A percentile compares a stretch with the other conserved stretches of the same genome.
These are phyloP conservation scores for Senna siamea DNA, from an alignment of 306 rosid genomes.

Conservation along the genomic window DNA sequence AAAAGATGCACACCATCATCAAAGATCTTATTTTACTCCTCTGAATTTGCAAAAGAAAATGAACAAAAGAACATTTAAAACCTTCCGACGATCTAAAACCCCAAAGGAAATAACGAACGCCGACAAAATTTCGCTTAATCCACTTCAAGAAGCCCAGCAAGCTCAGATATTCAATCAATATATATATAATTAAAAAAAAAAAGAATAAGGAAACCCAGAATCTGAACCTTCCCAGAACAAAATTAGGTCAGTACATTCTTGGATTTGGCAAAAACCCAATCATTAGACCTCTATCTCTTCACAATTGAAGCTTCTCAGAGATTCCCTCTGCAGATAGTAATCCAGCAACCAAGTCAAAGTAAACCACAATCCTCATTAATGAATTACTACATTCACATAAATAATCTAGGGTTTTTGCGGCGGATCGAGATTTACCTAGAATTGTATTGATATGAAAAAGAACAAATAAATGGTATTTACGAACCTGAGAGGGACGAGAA, in stretches of 20 bases:
- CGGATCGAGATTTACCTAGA: constrained; percentile 28
- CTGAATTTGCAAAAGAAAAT: constrained; percentile 25
- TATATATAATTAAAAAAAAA: background rate
- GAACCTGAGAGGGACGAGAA: constrained; percentile 54
- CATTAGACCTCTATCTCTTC: constrained; percentile 10
- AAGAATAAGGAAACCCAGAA: constrained; percentile 6
- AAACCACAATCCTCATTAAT: background rate
- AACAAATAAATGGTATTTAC: background rate
- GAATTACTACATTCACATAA: constrained; percentile 20
- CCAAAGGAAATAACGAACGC: constrained; percentile 20
- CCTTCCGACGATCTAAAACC: constrained; percentile 47
- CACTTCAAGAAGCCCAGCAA: constrained; percentile 14
- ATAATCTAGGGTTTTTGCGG: constrained; percentile 55
- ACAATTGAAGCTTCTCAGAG: constrained; percentile 24
- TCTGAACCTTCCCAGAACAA: constrained; percentile 32
- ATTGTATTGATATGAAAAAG: constrained; percentile 3
- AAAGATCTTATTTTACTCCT: constrained; percentile 39
- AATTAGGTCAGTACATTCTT: constrained; percentile 20
- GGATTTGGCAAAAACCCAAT: constrained; percentile 2
- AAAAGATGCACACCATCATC: constrained; percentile 25
- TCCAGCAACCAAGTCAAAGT: constrained; percentile 28
- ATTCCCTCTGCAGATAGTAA: constrained; percentile 21
- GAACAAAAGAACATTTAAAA: constrained; percentile 29
- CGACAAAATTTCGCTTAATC: constrained; percentile 24
- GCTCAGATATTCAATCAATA: constrained; percentile 20